A percentile compares a stretch with the other conserved stretches of the same genome.
phyloP scores from a whole-genome alignment of 805 yeast species.

The Komagataella pastoris region DNA sequence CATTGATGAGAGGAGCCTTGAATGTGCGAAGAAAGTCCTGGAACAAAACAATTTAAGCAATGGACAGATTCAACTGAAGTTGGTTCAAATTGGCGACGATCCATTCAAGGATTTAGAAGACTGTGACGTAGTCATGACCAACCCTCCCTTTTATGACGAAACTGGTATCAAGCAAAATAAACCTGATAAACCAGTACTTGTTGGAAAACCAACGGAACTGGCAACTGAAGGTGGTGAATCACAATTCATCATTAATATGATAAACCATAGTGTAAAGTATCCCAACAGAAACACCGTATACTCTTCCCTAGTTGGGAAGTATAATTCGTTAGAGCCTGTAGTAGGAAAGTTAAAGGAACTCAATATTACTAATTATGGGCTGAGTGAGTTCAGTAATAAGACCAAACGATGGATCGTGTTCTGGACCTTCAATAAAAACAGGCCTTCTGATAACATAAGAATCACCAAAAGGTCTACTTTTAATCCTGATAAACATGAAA shows the following conservation, averaged over 20 bases:
- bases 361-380: conserved; percentile 13
- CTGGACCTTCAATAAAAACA: conserved; percentile 17
- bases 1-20: conserved; percentile 20
- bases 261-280: conserved; percentile 16
- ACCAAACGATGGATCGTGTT: conserved; percentile 24
- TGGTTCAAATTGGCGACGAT: conserved; percentile 6
- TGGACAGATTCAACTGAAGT: conserved; percentile 7
- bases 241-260: conserved; percentile 21
- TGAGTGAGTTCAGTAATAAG: conserved; percentile 13
- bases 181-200: conserved; percentile 7
- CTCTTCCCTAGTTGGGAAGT: conserved; percentile 18
- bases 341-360: conserved; percentile 3
- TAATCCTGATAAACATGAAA: background rate
- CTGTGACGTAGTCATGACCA: conserved; percentile 26
- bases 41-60: conserved; percentile 12
- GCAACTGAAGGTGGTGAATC: conserved; percentile 33
- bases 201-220: conserved; percentile 23
- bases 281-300: conserved; percentile 18
- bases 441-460: background rate
- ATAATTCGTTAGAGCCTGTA: conserved; percentile 6
- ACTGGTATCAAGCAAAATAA: conserved; percentile 15
- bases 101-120: conserved; percentile 3
- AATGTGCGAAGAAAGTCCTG: conserved; percentile 15
- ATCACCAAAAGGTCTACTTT: background rate
- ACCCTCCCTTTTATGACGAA: conserved; percentile 40